These are phyloP conservation scores for Rhizopus sp. DNA, from an alignment of 371 early-diverging fungal species.

Conservation along the genomic window DNA sequence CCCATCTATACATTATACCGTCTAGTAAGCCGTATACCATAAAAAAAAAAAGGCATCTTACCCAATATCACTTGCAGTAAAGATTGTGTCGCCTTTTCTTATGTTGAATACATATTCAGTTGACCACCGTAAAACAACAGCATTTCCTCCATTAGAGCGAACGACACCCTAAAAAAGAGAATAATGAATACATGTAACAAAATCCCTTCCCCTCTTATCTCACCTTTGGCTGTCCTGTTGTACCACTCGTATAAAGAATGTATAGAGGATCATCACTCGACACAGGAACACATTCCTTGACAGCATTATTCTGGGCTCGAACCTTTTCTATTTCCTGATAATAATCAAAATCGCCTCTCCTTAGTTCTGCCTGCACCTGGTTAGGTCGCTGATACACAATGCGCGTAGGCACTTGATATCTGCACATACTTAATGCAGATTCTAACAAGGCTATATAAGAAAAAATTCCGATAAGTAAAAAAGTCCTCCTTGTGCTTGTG, in stretches of 20 bases:
- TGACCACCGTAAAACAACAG: slow-evolving; percentile 79
- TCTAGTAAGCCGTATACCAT: not conserved
- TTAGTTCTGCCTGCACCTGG: slow-evolving; percentile 48
- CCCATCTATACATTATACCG: slow-evolving; percentile 61
- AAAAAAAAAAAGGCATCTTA: slow-evolving; percentile 12
- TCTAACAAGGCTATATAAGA: slow-evolving; percentile 63
- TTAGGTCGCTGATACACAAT: slow-evolving; percentile 66
- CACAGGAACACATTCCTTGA: slow-evolving; percentile 67
- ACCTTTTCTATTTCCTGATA: slow-evolving; percentile 52
- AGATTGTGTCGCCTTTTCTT: slow-evolving; percentile 71
- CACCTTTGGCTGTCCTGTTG: slow-evolving; percentile 80
- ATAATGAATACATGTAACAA: not conserved
- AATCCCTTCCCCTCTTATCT: not conserved
- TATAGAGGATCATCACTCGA: slow-evolving; percentile 89
- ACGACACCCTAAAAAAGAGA: slow-evolving; percentile 74
- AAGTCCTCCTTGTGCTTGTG: not conserved
- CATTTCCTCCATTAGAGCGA: slow-evolving; percentile 89
- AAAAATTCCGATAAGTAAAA: slow-evolving; percentile 17
- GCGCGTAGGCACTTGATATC: slow-evolving; percentile 52
- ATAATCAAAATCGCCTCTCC: slow-evolving; percentile 68
- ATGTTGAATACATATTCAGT: slow-evolving; percentile 80
- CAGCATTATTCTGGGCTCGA: slow-evolving; percentile 25
- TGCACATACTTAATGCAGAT: slow-evolving; percentile 57
- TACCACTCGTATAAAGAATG: slow-evolving; percentile 92
- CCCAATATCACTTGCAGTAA: slow-evolving; percentile 89